phyloP scores from a whole-genome alignment of 768 basidiomycete species.

The Leccinum obscurum region DNA sequence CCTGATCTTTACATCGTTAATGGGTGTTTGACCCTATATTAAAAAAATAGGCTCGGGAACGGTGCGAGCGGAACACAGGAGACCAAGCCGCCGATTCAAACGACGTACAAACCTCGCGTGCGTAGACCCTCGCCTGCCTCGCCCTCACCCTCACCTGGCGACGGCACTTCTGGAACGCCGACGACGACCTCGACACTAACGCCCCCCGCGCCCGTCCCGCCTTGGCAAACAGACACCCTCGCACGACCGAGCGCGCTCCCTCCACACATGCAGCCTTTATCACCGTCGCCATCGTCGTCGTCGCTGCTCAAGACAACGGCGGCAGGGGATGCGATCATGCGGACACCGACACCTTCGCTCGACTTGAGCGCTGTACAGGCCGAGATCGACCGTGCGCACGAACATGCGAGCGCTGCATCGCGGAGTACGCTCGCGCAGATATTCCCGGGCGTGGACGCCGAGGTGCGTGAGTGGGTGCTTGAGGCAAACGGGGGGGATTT shows the following conservation, averaged over 20 bases:
- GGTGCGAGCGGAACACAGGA: conserved; percentile 44
- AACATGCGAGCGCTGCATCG: conserved; percentile 69
- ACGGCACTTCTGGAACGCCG: conserved; percentile 40
- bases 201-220: conserved; percentile 8
- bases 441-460: conserved; percentile 80
- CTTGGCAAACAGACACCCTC: not conserved
- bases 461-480: conserved; percentile 85
- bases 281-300: not conserved
- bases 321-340: conserved; percentile 44
- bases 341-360: conserved; percentile 67
- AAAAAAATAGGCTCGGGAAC: conserved; percentile 19
- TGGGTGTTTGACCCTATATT: not conserved
- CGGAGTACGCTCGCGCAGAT: conserved; percentile 82
- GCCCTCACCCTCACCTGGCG: conserved; percentile 13
- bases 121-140: conserved; percentile 51
- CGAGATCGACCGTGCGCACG: conserved; percentile 77
- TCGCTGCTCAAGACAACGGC: conserved; percentile 28
- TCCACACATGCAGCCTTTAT: conserved; percentile 26
- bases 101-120: conserved; percentile 76
- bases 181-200: conserved; percentile 1
- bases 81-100: conserved; percentile 41
- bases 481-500: conserved; percentile 89
- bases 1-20: not conserved
- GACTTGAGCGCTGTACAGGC: conserved; percentile 71
- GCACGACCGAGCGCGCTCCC: conserved; percentile 22